A percentile compares a stretch with the other conserved stretches of the same genome.
Evolutionary conservation across 2,329 filamentous ascomycete species (phyloP).

Genomic region (Exophiala sp.): DNA sequence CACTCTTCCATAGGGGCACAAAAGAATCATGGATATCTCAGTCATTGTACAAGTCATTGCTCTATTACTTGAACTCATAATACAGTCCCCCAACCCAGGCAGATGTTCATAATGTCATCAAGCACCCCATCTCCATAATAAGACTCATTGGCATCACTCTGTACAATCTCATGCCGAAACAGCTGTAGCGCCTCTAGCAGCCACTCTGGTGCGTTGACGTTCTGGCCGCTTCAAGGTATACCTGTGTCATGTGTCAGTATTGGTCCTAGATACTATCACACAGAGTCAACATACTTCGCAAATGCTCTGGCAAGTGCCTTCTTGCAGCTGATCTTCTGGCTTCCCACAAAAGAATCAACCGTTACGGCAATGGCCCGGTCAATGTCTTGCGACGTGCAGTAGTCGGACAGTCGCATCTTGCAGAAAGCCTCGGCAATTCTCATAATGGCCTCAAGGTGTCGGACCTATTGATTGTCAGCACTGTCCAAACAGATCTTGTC

Average conservation of each 20-base stretch:
- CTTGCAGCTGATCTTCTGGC: conserved; percentile 96
- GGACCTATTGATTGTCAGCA: conserved; percentile 56
- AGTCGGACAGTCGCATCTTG: conserved; percentile 96
- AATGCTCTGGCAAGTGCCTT: conserved; percentile 91
- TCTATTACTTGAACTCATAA: neutral
- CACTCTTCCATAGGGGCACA: neutral
- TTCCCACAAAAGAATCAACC: conserved; percentile 90
- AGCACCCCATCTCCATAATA: neutral
- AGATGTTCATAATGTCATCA: conserved; percentile 7
- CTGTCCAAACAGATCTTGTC: neutral
- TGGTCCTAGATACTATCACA: neutral
- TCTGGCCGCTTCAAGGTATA: conserved; percentile 27
- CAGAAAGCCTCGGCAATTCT: conserved; percentile 91
- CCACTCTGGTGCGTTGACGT: conserved; percentile 12
- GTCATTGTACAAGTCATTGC: neutral
- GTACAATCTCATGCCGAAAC: conserved; percentile 1
- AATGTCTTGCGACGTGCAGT: conserved; percentile 83
- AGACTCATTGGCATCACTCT: neutral
- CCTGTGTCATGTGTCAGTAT: conserved; percentile 14
- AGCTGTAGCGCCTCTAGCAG: conserved; percentile 5
- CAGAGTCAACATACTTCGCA: conserved; percentile 75
- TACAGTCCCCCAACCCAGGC: neutral
- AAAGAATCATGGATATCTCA: neutral
- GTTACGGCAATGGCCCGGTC: conserved; percentile 96
- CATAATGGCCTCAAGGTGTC: conserved; percentile 96